Evolutionary conservation across 2,329 filamentous ascomycete species (phyloP), one percentile per base, ranked within the genome.

Genomic region (Pleurostoma richardsiae): DNA sequence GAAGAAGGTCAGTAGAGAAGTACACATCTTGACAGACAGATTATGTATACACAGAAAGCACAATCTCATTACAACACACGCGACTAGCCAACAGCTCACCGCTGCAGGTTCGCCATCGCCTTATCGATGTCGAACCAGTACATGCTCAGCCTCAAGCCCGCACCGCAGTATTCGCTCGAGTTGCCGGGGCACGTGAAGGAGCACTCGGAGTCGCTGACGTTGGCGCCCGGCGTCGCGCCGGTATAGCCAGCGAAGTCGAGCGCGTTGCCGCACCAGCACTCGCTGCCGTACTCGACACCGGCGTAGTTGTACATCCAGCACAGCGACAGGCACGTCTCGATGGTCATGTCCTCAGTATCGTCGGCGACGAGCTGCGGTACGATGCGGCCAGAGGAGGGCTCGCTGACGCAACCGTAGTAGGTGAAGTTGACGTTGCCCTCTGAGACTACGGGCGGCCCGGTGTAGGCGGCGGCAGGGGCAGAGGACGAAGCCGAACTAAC

Each of bases 161-260:
- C 36, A 48, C 53, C 54, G 40, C 47, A 56, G 44, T 54, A 53
- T 28, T 58, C 52, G n/a, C 46, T 50, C 36, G 42, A 31, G n/a
- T 60, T 54, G 10, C 59, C 61, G 10, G 47, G 47, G 47, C 60
- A 62, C 6, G 50, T 19, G 47, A 54, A 61, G 33, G 54, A 56
- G 53, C 62, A 64, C n/a, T 43, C 39, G 30, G 30, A 36, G 28
- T 45, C 40, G n/a, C 8, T 42, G 26, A 41, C 30, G 36, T 43
- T 39, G 19, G 40, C 41, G 3, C 39, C 40, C 6, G 28, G 19
- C 8, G 33, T 36, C 8, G 45, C 48, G 10, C 45, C 45, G 11
- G 49, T 50, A 30, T 52, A 45, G 6, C 48, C 50, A 36, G 6
- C 30, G 47, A 44, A 52, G 50, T 52, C 48, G 10, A 33, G 31